Evolutionary conservation across 1,284 basidiomycete species (phyloP).

Genomic region (Inonotus obliquus): DNA sequence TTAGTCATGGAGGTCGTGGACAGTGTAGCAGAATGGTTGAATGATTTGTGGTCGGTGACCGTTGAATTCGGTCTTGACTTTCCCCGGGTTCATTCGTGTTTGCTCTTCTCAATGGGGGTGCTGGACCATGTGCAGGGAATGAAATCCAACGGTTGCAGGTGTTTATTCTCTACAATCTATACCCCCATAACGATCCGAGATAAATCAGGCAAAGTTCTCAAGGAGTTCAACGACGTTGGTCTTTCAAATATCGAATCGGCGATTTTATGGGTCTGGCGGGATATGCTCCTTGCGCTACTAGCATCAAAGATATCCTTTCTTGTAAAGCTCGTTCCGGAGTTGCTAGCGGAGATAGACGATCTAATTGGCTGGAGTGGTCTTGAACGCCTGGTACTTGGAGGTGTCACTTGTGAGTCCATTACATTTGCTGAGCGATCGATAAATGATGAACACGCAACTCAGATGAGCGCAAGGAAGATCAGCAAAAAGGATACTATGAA

Average conservation of each 20-base stretch:
- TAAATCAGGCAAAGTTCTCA: constrained; percentile 40
- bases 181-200: constrained; percentile 41
- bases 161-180: constrained; percentile 41
- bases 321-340: constrained; percentile 35
- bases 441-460: constrained; percentile 18
- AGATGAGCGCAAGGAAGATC: too few relatives aligned
- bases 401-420: constrained; percentile 34
- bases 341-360: constrained; percentile 52
- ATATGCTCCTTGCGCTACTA: constrained; percentile 52
- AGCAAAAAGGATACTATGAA: too few relatives aligned
- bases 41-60: constrained; percentile 53
- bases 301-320: constrained; percentile 33
- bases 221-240: constrained; percentile 46
- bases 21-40: constrained; percentile 51
- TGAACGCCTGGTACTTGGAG: constrained; percentile 49
- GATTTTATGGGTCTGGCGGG: constrained; percentile 63
- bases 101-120: constrained; percentile 45
- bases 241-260: constrained; percentile 43
- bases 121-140: constrained; percentile 39
- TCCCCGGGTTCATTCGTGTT: constrained; percentile 46
- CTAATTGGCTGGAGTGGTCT: constrained; percentile 45
- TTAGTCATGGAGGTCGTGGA: constrained; percentile 50
- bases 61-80: constrained; percentile 54
- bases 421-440: constrained; percentile 7
- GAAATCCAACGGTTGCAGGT: constrained; percentile 49